phyloP scores from a whole-genome alignment of 2,329 filamentous ascomycete species.

The Epichloe hybrida region DNA sequence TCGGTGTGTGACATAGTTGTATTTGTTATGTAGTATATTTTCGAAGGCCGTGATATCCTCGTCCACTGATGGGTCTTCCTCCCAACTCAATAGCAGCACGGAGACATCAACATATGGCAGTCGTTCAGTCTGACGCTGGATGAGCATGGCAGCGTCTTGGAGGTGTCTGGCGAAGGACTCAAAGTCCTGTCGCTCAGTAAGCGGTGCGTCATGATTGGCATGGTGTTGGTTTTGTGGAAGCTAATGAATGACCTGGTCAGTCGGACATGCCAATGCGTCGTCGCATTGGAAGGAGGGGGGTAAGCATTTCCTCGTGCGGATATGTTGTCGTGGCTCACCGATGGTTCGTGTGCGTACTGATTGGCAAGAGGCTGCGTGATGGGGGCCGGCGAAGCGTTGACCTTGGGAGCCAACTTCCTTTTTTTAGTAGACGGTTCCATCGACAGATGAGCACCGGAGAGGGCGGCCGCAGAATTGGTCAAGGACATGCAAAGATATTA shows the following conservation, averaged over 20 bases:
- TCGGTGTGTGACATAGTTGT: constrained; percentile 45
- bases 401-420: constrained; percentile 31
- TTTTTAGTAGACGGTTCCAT: constrained; percentile 32
- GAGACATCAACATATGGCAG: constrained; percentile 44
- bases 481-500: constrained; percentile 1
- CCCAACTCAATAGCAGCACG: constrained; percentile 48
- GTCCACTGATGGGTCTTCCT: constrained; percentile 42
- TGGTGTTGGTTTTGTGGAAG: constrained; percentile 17
- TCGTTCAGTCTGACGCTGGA: constrained; percentile 48
- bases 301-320: neutral
- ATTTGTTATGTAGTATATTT: constrained; percentile 43
- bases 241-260: constrained; percentile 1
- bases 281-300: neutral
- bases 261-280: neutral
- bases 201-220: constrained; percentile 26
- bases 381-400: constrained; percentile 19
- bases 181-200: constrained; percentile 44
- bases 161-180: constrained; percentile 54
- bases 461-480: constrained; percentile 9
- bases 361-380: constrained; percentile 14
- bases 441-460: constrained; percentile 10
- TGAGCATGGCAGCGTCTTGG: constrained; percentile 54
- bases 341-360: constrained; percentile 3
- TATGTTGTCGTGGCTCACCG: constrained; percentile 3
- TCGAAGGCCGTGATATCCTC: constrained; percentile 42